Base-by-base conservation (phyloP, 352 stramenopile species). In the Globisporangium irregulare region DNA sequence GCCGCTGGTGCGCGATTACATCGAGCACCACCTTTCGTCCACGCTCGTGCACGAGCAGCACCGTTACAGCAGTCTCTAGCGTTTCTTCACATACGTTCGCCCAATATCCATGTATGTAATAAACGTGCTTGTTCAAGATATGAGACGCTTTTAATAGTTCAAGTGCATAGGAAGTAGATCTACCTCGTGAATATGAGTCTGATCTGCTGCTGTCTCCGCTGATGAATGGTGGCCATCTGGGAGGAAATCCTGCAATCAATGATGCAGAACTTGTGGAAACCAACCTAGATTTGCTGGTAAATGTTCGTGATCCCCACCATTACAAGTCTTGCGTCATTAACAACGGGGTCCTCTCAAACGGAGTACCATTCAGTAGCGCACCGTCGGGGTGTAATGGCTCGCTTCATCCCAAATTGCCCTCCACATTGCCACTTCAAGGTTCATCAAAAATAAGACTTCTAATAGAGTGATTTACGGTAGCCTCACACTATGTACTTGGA, bases 11-110 rank as follows among this genome's bases (percentile, higher is more conserved):
- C 80, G 82, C 43, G 77, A 91, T 32, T 90, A 84, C 70, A 66
- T 94, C 25, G 86, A 94, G 53, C 75, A 85, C n/a, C 70, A 89
- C 66, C 74, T 94, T 38, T 59, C 72, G 41, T 72, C 70, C 48
- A 72, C 79, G 20, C 72, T 95, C 43, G 65, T 80, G 65, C 76
- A 86, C 59, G 85, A 95, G 66, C 79, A 90, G 64, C 82, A 92
- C 58, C 85, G 87, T 72, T 93, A 95, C 74, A 92, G 82, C 76
- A 92, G 79, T 20, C 70, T 92, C 0, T 92, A 80, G 22, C 50
- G 36, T 46, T 15, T n/a, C 15, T 41, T 9, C 50, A 12, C 22
- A 24, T 36, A 36, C 4, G 7, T 22, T 22, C 6, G 4, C 3
- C 10, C 22, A 1, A 34, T 29, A 58, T 58, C 9, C 24, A 58